A percentile compares a stretch with the other conserved stretches of the same genome.
These are phyloP conservation scores for Stephanodiscus minutulus DNA, from an alignment of 108 stramenopile genomes.

Conservation along the genomic window DNA sequence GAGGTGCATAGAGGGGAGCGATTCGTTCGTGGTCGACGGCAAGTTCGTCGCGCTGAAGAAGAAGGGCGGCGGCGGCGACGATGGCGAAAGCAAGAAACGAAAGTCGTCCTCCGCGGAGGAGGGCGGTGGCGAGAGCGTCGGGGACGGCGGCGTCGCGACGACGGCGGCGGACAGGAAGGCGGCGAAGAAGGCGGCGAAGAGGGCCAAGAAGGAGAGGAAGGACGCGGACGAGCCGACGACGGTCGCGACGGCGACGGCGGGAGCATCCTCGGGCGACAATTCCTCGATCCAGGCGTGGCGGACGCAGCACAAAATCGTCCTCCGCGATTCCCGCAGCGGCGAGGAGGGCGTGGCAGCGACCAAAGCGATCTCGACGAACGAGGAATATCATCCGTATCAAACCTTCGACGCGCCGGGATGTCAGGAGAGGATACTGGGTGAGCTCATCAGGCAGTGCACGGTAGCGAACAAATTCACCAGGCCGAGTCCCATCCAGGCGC, in stretches of 20 bases:
- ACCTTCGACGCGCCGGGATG: slow-evolving; percentile 69
- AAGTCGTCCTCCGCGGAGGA: slow-evolving; percentile 19
- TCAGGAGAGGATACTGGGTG: slow-evolving; percentile 43
- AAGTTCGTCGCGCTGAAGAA: slow-evolving; percentile 58
- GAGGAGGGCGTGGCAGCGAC: slow-evolving; percentile 58
- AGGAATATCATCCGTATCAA: slow-evolving; percentile 61
- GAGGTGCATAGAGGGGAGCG: slow-evolving; percentile 60
- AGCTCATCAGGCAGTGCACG: slow-evolving; percentile 74
- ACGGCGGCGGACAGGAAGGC: slow-evolving; percentile 30
- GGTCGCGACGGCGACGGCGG: slow-evolving; percentile 28
- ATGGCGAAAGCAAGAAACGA: slow-evolving; percentile 26
- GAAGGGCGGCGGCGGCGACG: slow-evolving; percentile 40
- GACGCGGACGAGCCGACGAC: slow-evolving; percentile 16
- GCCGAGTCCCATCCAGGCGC: slow-evolving; percentile 97
- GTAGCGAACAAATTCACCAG: slow-evolving; percentile 76
- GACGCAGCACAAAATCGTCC: slow-evolving; percentile 81
- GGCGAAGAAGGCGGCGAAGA: slow-evolving; percentile 36
- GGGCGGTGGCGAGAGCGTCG: slow-evolving; percentile 1
- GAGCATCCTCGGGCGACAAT: slow-evolving; percentile 17
- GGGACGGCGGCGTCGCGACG: slow-evolving; percentile 8
- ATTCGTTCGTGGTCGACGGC: slow-evolving; percentile 68
- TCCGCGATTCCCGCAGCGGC: slow-evolving; percentile 65
- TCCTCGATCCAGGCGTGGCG: slow-evolving; percentile 68
- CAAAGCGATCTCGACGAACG: slow-evolving; percentile 37
- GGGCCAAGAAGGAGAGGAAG: slow-evolving; percentile 60